phyloP scores from a whole-genome alignment of 2,329 filamentous ascomycete genomes.

The Fusarium lyarnte region DNA sequence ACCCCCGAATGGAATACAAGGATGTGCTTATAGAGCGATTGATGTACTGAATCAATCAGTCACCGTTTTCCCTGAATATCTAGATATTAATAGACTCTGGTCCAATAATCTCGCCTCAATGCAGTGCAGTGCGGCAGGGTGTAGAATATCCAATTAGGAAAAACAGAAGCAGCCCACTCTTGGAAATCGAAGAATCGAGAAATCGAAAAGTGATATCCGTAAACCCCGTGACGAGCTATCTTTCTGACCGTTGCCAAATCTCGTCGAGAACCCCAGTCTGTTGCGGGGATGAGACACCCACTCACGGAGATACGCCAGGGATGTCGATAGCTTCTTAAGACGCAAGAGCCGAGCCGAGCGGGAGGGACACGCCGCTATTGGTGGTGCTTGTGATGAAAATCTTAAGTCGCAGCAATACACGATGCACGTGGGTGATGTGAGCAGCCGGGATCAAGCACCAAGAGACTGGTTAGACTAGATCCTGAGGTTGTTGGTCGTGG shows the following conservation, averaged over 20 bases:
- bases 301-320: constrained; percentile 22
- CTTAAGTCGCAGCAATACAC: constrained; percentile 36
- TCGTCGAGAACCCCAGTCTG: constrained; percentile 20
- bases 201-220: constrained; percentile 33
- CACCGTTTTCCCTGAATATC: constrained; percentile 6
- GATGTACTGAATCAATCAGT: constrained; percentile 21
- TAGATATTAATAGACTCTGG: constrained; percentile 28
- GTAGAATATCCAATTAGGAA: constrained; percentile 19
- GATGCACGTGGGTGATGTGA: constrained; percentile 39
- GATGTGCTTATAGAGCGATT: not conserved
- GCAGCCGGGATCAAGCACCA: constrained; percentile 12
- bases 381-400: constrained; percentile 39
- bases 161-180: constrained; percentile 15
- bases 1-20: constrained; percentile 17
- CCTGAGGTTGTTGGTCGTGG: not conserved
- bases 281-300: constrained; percentile 31
- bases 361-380: constrained; percentile 40
- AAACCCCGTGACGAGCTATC: constrained; percentile 25
- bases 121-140: constrained; percentile 18
- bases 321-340: constrained; percentile 29
- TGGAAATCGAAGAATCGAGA: constrained; percentile 28
- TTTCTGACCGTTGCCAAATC: constrained; percentile 24
- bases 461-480: constrained; percentile 10
- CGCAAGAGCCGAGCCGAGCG: constrained; percentile 39
- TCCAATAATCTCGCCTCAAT: constrained; percentile 7